A percentile compares a stretch with the other conserved stretches of the same genome.
These are phyloP conservation scores for Xylaria palmicola DNA, from an alignment of 495 filamentous ascomycete species.

Conservation along the genomic window DNA sequence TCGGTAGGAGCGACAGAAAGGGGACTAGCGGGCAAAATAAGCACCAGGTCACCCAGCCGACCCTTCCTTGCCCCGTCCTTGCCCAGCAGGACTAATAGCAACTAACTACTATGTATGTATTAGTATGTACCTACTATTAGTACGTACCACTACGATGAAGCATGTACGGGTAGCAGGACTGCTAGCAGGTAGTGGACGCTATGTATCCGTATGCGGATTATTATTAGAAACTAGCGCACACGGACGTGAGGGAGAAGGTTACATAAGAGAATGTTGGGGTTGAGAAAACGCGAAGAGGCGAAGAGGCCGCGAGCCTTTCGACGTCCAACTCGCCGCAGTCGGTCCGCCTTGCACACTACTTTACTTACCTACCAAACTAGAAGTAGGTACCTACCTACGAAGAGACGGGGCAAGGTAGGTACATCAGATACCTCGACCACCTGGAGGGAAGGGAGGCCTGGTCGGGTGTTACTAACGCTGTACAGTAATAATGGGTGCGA, in stretches of 20 bases:
- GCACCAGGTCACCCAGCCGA: constrained; percentile 5
- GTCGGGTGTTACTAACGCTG: neutral
- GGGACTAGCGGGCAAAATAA: constrained; percentile 10
- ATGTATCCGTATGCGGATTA: neutral
- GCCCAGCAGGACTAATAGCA: no score
- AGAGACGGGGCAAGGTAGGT: no score
- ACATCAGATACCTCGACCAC: no score
- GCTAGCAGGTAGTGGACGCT: neutral
- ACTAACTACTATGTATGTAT: no score
- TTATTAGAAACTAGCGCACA: neutral
- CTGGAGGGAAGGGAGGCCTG: no score
- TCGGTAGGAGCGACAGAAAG: neutral
- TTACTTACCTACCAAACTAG: neutral
- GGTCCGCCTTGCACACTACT: neutral
- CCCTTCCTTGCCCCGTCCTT: neutral
- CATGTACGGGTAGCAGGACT: no score
- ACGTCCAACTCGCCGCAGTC: neutral
- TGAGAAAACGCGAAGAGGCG: no score
- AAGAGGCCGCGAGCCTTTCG: neutral
- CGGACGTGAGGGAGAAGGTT: neutral
- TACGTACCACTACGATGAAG: no score
- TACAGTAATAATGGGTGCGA: neutral
- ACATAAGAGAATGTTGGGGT: neutral
- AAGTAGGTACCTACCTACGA: neutral
- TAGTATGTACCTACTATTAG: no score